Conservation (phyloP, 108 stramenopile genomes). For the Cylindrotheca fusiformis region DNA sequence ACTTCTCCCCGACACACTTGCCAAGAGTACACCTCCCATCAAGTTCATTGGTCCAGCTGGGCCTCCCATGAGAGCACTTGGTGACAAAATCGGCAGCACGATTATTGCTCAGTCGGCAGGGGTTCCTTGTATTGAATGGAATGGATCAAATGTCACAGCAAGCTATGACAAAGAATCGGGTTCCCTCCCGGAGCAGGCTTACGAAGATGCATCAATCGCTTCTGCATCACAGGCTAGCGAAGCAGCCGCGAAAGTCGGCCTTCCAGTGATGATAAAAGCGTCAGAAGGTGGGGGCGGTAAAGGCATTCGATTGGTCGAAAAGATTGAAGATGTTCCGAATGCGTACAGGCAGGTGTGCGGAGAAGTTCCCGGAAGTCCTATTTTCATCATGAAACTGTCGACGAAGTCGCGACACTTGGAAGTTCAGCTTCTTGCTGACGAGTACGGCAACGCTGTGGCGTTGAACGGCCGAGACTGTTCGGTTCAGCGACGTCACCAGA, state of each 20-base stretch:
- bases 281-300: slow-evolving; percentile 99
- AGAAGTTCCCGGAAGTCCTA: slow-evolving; percentile 97
- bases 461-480: slow-evolving; percentile 99
- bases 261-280: slow-evolving; percentile 99
- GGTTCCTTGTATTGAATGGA: slow-evolving; percentile 98
- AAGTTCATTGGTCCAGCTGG: slow-evolving; percentile 98
- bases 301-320: slow-evolving; percentile 90
- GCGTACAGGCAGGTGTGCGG: slow-evolving; percentile 96
- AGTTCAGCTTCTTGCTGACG: slow-evolving; percentile 97
- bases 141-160: slow-evolving; percentile 85
- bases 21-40: slow-evolving; percentile 77
- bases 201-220: slow-evolving; percentile 83
- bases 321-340: slow-evolving; percentile 73
- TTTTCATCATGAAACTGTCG: slow-evolving; percentile 97
- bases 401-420: slow-evolving; percentile 93
- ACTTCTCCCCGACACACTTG: slow-evolving; percentile 87
- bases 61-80: slow-evolving; percentile 97
- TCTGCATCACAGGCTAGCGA: slow-evolving; percentile 75
- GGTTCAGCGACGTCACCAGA: slow-evolving; percentile 98
- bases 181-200: slow-evolving; percentile 80
- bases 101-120: slow-evolving; percentile 99
- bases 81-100: slow-evolving; percentile 98
- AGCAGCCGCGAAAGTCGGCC: slow-evolving; percentile 87
- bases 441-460: slow-evolving; percentile 97
- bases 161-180: slow-evolving; percentile 73